Percentiles rank a stretch among this genome's conserved stretches.
Conservation (phyloP, 2,329 filamentous ascomycete species). For the Botryotinia calthae region DNA sequence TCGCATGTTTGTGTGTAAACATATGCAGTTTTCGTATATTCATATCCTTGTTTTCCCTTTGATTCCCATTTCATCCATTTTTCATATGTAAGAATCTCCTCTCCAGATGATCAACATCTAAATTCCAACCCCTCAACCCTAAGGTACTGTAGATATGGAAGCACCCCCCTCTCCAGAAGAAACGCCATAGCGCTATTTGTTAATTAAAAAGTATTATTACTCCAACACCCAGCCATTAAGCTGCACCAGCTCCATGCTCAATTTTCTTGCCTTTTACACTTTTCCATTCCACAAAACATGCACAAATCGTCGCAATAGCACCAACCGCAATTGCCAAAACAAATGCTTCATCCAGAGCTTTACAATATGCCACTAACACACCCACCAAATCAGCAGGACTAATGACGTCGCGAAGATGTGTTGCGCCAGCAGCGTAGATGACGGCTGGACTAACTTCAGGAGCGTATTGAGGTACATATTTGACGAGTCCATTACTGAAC, state of each 20-base stretch:
- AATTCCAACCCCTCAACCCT: too few relatives aligned
- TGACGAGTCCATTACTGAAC: conserved; percentile 36
- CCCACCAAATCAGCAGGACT: conserved; percentile 37
- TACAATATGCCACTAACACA: conserved; percentile 45
- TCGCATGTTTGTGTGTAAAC: neutral
- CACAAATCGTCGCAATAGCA: conserved; percentile 31
- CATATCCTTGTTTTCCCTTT: neutral
- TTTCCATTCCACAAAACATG: conserved; percentile 37
- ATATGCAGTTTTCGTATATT: neutral
- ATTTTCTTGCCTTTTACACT: conserved; percentile 38
- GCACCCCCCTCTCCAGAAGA: neutral
- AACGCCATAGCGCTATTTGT: neutral
- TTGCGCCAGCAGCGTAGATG: conserved; percentile 44
- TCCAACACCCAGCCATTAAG: conserved; percentile 9
- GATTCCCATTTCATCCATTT: neutral
- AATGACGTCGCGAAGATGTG: conserved; percentile 42
- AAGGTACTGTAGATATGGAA: neutral
- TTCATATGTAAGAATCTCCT: neutral
- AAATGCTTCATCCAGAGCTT: conserved; percentile 31
- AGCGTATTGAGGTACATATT: conserved; percentile 36
- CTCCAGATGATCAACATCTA: neutral
- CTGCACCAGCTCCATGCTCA: conserved; percentile 24
- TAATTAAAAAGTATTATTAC: neutral
- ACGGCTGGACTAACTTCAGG: conserved; percentile 41
- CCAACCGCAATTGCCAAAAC: conserved; percentile 36